Conservation (phyloP, 202 grass and related monocot genomes). For the Miscanthus sacchariflorus region DNA sequence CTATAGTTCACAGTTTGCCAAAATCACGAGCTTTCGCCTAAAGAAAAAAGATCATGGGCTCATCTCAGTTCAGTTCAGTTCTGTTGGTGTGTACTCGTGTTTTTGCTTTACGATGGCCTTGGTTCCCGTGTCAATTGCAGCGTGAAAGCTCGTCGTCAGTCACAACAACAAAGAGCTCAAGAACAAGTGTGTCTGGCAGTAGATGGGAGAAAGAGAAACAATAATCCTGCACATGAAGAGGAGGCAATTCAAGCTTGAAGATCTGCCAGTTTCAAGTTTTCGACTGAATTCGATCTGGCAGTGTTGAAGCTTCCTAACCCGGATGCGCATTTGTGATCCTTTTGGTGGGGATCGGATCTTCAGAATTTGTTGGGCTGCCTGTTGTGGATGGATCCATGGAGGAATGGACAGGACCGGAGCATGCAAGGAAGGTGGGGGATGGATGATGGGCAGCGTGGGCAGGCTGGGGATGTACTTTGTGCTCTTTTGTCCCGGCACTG, state of each 20-base stretch:
- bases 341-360: background rate
- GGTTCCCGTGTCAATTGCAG: slow-evolving; percentile 8
- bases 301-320: background rate
- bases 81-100: background rate
- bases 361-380: background rate
- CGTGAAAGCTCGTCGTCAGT: background rate
- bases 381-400: background rate
- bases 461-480: slow-evolving; percentile 38
- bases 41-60: background rate
- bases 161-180: background rate
- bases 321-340: background rate
- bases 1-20: slow-evolving; percentile 26
- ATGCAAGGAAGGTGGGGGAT: background rate
- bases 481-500: slow-evolving; percentile 50
- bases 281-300: slow-evolving; percentile 19
- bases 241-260: background rate
- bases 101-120: background rate
- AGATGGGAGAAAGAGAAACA: background rate
- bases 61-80: background rate
- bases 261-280: background rate
- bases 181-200: background rate
- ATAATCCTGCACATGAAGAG: background rate
- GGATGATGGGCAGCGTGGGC: slow-evolving; percentile 21
- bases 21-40: slow-evolving; percentile 1
- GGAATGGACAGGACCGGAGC: background rate